phyloP scores from a whole-genome alignment of 2,329 filamentous ascomycete species.

The Paecilomyces variotii region DNA sequence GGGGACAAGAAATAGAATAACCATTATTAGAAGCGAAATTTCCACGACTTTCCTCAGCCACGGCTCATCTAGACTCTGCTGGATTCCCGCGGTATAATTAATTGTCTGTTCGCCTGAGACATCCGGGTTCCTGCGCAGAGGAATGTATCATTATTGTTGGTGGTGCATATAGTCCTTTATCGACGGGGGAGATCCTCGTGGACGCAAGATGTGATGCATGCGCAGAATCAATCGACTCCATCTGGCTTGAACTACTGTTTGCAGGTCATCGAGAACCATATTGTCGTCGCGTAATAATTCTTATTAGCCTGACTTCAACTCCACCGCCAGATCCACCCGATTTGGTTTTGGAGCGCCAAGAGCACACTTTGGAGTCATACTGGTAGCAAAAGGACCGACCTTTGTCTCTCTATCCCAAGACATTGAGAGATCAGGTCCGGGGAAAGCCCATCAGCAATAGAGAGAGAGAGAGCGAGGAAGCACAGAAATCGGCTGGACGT shows the following conservation, averaged over 20 bases:
- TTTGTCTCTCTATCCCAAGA: not conserved
- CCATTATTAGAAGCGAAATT: not conserved
- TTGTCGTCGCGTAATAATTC: too few relatives aligned
- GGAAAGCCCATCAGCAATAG: not conserved
- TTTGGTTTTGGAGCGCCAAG: constrained; percentile 1
- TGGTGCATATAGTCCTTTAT: too few relatives aligned
- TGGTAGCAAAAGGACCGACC: not conserved
- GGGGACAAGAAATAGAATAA: not conserved
- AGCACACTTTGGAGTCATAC: not conserved
- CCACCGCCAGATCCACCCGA: constrained; percentile 10
- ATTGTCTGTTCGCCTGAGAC: too few relatives aligned
- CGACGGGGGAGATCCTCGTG: too few relatives aligned
- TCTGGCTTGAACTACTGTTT: too few relatives aligned
- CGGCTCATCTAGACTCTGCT: constrained; percentile 2
- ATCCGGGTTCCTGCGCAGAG: too few relatives aligned
- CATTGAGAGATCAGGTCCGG: not conserved
- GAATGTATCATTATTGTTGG: too few relatives aligned
- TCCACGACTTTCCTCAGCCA: not conserved
- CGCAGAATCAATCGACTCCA: too few relatives aligned
- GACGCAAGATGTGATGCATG: too few relatives aligned
- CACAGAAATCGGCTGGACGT: not conserved
- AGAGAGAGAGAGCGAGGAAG: too few relatives aligned
- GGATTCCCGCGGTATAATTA: not conserved
- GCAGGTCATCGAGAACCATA: too few relatives aligned
- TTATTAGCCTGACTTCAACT: constrained; percentile 6